Percentiles rank a stretch among this genome's conserved stretches.
phyloP scores from a whole-genome alignment of 345 rosid genomes.

The Carallia pectinifolia region DNA sequence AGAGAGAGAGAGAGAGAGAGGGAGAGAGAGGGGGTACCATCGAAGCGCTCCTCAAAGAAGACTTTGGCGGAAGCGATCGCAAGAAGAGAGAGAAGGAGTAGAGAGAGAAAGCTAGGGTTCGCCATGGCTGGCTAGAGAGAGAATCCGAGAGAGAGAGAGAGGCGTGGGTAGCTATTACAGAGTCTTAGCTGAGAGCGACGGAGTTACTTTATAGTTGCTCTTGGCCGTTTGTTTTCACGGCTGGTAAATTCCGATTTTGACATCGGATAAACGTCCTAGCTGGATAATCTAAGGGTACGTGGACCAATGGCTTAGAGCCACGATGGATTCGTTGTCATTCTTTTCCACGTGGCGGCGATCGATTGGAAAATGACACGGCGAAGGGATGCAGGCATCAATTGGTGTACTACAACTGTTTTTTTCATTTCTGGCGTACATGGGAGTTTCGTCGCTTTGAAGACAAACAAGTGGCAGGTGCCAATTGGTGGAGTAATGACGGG shows the following conservation, averaged over 20 bases:
- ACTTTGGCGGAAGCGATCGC: constrained; percentile 61
- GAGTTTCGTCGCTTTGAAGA: background rate
- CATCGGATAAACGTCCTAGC: background rate
- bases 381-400: background rate
- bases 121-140: constrained; percentile 15
- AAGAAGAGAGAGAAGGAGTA: constrained; percentile 29
- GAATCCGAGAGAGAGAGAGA: background rate
- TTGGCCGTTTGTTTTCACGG: background rate
- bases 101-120: constrained; percentile 29
- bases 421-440: background rate
- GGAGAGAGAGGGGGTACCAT: constrained; percentile 45
- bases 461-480: background rate
- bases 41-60: constrained; percentile 90
- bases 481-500: background rate
- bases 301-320: background rate
- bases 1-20: background rate
- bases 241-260: constrained; percentile 1
- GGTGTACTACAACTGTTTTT: background rate
- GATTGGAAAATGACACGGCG: constrained; percentile 17
- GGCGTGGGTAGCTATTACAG: background rate
- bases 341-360: constrained; percentile 3
- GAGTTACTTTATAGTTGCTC: background rate
- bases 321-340: constrained; percentile 13
- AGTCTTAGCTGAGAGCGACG: background rate
- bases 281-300: background rate